These are phyloP conservation scores for Pulveroboletus sp. DNA, from an alignment of 768 basidiomycete genomes.

Conservation along the genomic window DNA sequence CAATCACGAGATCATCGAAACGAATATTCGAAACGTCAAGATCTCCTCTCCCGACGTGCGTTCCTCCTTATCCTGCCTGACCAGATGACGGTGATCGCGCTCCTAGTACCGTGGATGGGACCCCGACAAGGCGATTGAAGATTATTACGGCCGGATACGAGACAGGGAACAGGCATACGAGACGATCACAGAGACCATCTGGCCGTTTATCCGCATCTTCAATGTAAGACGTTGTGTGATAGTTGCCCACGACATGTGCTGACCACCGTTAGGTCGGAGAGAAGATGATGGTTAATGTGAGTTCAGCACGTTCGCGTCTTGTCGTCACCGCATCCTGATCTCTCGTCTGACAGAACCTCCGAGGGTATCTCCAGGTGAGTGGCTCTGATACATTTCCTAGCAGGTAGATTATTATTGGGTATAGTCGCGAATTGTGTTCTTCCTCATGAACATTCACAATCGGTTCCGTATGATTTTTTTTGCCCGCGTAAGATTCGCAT, in stretches of 20 bases:
- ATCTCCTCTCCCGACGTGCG: conserved; percentile 95
- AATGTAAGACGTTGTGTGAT: conserved; percentile 50
- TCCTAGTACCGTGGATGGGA: conserved; percentile 87
- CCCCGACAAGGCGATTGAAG: conserved; percentile 84
- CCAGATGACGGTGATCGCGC: not conserved
- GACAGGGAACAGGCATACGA: conserved; percentile 88
- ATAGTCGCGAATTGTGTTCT: conserved; percentile 94
- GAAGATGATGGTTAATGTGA: conserved; percentile 89
- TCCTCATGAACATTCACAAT: conserved; percentile 99
- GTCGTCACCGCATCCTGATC: not conserved
- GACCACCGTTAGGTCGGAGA: conserved; percentile 69
- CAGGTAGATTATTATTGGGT: conserved; percentile 4
- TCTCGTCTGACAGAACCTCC: conserved; percentile 53
- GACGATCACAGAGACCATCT: conserved; percentile 83
- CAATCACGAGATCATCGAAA: conserved; percentile 87
- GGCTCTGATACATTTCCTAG: not conserved
- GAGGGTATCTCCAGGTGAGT: conserved; percentile 79
- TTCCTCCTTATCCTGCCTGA: conserved; percentile 11
- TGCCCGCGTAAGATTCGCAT: conserved; percentile 61
- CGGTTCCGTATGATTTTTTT: conserved; percentile 92
- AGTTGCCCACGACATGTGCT: conserved; percentile 2
- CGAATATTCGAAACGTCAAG: conserved; percentile 94
- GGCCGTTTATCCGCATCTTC: conserved; percentile 91
- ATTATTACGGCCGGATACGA: conserved; percentile 86
- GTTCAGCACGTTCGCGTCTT: conserved; percentile 19